These are phyloP conservation scores for Tuber brumale DNA, from an alignment of 495 filamentous ascomycete species.

Conservation along the genomic window DNA sequence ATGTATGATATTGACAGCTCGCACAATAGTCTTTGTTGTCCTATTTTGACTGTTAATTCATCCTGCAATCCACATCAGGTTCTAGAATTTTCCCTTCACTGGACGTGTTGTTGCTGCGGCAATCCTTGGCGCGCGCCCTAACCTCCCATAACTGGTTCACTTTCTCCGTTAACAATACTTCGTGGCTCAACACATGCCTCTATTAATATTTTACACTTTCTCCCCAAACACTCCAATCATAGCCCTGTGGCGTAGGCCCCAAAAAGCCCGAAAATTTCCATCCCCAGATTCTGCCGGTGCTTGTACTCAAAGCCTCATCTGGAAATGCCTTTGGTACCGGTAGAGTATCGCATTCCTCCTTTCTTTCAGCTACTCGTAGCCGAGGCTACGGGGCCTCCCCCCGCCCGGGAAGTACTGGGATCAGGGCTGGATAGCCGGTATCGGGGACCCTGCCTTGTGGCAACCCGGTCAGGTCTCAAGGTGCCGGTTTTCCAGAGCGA, in stretches of 20 bases:
- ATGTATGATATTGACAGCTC: neutral
- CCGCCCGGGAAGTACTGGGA: neutral
- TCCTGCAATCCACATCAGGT: neutral
- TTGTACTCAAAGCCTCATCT: neutral
- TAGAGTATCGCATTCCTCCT: neutral
- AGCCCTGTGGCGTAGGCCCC: neutral
- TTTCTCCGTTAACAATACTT: neutral
- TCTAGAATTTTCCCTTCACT: neutral
- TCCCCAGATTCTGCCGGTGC: neutral
- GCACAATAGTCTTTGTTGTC: conserved; percentile 3
- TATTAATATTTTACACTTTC: neutral
- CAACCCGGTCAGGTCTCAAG: neutral
- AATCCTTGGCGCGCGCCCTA: neutral
- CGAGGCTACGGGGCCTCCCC: neutral
- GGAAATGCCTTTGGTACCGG: neutral
- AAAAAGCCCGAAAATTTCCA: neutral
- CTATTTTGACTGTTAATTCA: neutral
- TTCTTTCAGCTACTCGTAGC: neutral
- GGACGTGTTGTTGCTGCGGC: neutral
- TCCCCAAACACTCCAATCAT: neutral
- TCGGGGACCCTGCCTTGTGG: neutral
- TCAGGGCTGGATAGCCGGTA: neutral
- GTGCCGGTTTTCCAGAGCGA: neutral
- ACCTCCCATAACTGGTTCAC: neutral
- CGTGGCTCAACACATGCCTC: conserved; percentile 2